Evolutionary conservation across 2,329 filamentous ascomycete genomes (phyloP).

Genomic region (Fusarium sp.): DNA sequence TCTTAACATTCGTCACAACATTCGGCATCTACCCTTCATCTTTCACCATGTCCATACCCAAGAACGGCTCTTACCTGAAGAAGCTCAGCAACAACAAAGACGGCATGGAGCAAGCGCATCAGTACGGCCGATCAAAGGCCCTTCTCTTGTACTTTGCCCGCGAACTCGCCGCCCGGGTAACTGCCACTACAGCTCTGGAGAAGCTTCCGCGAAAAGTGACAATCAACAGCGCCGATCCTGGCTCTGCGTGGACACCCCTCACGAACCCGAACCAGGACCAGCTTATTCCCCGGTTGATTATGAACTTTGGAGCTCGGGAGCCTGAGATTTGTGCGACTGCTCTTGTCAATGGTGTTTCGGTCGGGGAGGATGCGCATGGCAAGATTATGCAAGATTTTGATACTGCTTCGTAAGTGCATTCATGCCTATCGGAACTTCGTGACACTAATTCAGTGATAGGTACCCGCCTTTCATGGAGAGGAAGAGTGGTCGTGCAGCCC

Average conservation of each 20-base stretch:
- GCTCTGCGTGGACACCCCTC: conserved; percentile 56
- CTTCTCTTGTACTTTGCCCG: conserved; percentile 56
- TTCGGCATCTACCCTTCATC: conserved; percentile 56
- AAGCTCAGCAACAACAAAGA: conserved; percentile 55
- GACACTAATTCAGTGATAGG: conserved; percentile 31
- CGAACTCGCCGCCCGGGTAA: conserved; percentile 52
- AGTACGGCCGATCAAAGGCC: conserved; percentile 56
- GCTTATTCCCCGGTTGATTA: conserved; percentile 55
- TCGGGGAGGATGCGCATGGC: conserved; percentile 50
- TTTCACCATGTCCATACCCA: conserved; percentile 54
- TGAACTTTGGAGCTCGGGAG: conserved; percentile 55
- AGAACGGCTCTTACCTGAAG: conserved; percentile 53
- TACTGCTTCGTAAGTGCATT: conserved; percentile 50
- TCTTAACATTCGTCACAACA: conserved; percentile 56
- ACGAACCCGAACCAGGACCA: conserved; percentile 54
- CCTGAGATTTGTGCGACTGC: conserved; percentile 55
- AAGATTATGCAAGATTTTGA: conserved; percentile 57
- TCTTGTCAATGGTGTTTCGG: conserved; percentile 55
- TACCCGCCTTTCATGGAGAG: conserved; percentile 56
- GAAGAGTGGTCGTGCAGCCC: conserved; percentile 40
- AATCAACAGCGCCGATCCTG: conserved; percentile 57
- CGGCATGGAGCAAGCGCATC: conserved; percentile 54
- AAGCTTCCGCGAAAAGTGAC: conserved; percentile 50
- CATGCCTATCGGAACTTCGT: neutral
- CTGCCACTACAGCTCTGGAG: conserved; percentile 30